These are phyloP conservation scores for Mariannaea elegans DNA, from an alignment of 2,329 filamentous ascomycete species.

Conservation along the genomic window DNA sequence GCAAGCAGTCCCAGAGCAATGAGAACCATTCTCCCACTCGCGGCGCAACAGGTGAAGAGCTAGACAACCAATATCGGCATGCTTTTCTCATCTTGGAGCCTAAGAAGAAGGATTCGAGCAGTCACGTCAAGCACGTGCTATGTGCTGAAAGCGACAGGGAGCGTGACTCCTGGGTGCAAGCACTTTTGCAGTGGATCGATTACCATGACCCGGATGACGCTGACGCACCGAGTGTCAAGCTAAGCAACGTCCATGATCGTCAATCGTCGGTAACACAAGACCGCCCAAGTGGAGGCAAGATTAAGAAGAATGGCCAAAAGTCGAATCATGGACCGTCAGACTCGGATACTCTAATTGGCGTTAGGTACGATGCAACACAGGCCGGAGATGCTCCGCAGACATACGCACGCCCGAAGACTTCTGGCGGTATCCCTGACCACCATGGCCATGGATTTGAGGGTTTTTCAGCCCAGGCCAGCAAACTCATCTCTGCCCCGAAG, in stretches of 20 bases:
- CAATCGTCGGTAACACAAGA: conserved; percentile 48
- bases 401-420: conserved; percentile 49
- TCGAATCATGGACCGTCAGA: conserved; percentile 48
- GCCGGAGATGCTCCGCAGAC: conserved; percentile 60
- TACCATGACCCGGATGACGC: conserved; percentile 68
- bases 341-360: conserved; percentile 61
- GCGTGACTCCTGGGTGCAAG: conserved; percentile 92
- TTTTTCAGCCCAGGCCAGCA: conserved; percentile 50
- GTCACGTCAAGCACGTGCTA: conserved; percentile 89
- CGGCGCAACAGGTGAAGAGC: conserved; percentile 69
- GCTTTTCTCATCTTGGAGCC: conserved; percentile 95
- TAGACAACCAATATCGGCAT: conserved; percentile 94
- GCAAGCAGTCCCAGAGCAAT: conserved; percentile 75
- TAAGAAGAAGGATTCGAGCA: conserved; percentile 92
- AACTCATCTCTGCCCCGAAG: conserved; percentile 82
- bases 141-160: conserved; percentile 95
- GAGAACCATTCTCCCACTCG: conserved; percentile 69
- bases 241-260: conserved; percentile 48
- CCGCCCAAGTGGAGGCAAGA: conserved; percentile 29
- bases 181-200: conserved; percentile 89
- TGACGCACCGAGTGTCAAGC: conserved; percentile 44
- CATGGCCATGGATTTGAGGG: conserved; percentile 46
- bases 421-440: conserved; percentile 46
- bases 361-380: conserved; percentile 66
- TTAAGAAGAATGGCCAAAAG: conserved; percentile 46